phyloP scores from a whole-genome alignment of 331 rosid genomes.

The Pyracantha coccinea region DNA sequence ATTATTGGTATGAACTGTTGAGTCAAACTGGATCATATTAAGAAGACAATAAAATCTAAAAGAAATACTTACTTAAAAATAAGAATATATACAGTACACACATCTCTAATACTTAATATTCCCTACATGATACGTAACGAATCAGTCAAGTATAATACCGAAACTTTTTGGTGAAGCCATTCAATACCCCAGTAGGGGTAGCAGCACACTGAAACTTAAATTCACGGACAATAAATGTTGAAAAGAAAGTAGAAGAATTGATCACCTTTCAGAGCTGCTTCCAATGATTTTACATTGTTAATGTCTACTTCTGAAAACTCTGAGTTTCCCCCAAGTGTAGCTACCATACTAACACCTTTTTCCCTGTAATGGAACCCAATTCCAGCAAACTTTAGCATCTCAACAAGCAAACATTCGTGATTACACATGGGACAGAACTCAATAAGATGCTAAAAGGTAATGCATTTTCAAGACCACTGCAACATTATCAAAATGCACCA shows the following conservation, averaged over 20 bases:
- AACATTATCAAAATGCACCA: neutral
- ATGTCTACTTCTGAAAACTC: slow-evolving; percentile 56
- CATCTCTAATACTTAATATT: neutral
- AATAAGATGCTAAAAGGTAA: neutral
- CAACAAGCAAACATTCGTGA: neutral
- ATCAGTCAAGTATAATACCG: neutral
- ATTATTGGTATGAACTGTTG: neutral
- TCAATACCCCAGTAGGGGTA: neutral
- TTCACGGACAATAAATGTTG: neutral
- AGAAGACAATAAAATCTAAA: neutral
- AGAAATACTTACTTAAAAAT: neutral
- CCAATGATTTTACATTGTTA: slow-evolving; percentile 42
- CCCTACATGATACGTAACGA: neutral
- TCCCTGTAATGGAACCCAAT: slow-evolving; percentile 36
- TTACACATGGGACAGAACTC: neutral
- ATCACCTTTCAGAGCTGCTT: slow-evolving; percentile 52
- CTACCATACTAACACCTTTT: slow-evolving; percentile 58
- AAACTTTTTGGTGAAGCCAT: neutral
- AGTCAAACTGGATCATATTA: neutral
- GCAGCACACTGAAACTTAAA: neutral
- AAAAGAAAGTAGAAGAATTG: neutral
- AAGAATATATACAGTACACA: neutral
- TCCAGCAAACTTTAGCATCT: neutral
- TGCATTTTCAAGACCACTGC: neutral
- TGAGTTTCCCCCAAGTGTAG: slow-evolving; percentile 53